Base-by-base conservation (phyloP, 805 yeast genomes). In the Gaillardinia entomophila region DNA sequence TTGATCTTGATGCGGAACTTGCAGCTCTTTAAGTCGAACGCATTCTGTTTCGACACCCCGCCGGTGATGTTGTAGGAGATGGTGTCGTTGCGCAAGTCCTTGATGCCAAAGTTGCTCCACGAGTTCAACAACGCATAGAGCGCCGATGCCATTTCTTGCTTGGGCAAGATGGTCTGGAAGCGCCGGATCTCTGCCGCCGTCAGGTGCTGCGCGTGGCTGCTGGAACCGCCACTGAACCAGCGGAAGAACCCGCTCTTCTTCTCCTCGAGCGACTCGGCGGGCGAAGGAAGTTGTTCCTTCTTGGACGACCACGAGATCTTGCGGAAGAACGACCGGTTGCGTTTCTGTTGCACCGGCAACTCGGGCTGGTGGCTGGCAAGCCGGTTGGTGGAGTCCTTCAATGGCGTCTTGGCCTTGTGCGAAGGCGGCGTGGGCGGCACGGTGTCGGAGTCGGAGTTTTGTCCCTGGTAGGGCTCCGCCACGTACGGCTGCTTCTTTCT, bases 81-180 rank as follows among this genome's bases (percentile, higher is more conserved):
- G 14, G 65, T 60, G 42, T 70, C 70, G 28, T 72, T 56, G 24
- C 56, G 60, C 37, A 82, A 65, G 38, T 75, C 69, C 42, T 71
- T 74, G 45, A 82, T 57, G 6, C 92, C 90, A 46, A 81, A 81
- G 38, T 72, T 75, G 11, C 75, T 70, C 92, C 92, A 82, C 12
- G 81, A 76, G 28, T 56, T 63, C 42, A 82, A 60, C 34, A 82
- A 66, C 27, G 82, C 75, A 49, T 63, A 70, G 44, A 82, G 58
- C 3, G 87, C 86, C 27, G 75, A 74, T 38, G 73, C 71, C 68
- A 82, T 68, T 49, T 82, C 86, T 17, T 62, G 70, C 36, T 62
- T 60, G 8, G 71, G 62, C 31, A 74, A 51, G 17, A 68, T 61
- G 12, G 71, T 62, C 20, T 52, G 40, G 50, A 51, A 62, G 26